Evolutionary conservation across 2,329 filamentous ascomycete genomes (phyloP), one percentile per base, ranked within the genome.

Genomic region (Tolypocladium paradoxum): DNA sequence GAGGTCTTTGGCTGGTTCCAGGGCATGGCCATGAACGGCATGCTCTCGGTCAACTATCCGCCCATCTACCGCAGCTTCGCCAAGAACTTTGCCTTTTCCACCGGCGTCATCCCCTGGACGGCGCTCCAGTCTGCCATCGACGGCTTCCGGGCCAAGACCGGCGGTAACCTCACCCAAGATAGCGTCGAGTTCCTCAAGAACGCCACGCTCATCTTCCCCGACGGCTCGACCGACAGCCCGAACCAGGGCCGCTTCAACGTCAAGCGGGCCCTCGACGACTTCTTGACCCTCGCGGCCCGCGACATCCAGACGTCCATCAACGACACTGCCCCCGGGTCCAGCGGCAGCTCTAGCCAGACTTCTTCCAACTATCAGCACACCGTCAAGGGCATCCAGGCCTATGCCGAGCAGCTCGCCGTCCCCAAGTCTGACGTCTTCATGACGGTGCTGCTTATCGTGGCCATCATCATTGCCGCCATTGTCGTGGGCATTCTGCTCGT

Each of bases 381-480:
- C 3, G 87, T 95, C 35, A 77, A 81, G 48, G 89, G 90, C 51
- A 87, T 97, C 62, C 80, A 91, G 67, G 88, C 82, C 33, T 95
- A 87, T 63, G 86, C 85, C n/a, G 84, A 96, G 65, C 78, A 91
- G 66, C 79, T 96, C 54, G 83, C 82, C 45, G 90, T 97, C 51
- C 93, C 93, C 20, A 82, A 87, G 60, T 84, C 88, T 49, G 95
- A 96, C 72, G 90, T 90, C 2, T 97, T 97, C 74, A 95, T 99
- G 91, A 96, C 90, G 0, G 84, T 96, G 5, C 79, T 97, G 1
- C 76, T 97, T 50, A 76, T 96, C 55, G 92, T 96, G 56, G 88
- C 90, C 57, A 93, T 96, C 58, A 77, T 95, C 51, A 82, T 97
- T 58, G 91, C 84, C 4, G 81, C 81, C 35, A 92, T 96, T 58